A percentile compares a stretch with the other conserved stretches of the same genome.
phyloP scores from a whole-genome alignment of 352 stramenopile species.

The Phytopythium cucurbitacearum region DNA sequence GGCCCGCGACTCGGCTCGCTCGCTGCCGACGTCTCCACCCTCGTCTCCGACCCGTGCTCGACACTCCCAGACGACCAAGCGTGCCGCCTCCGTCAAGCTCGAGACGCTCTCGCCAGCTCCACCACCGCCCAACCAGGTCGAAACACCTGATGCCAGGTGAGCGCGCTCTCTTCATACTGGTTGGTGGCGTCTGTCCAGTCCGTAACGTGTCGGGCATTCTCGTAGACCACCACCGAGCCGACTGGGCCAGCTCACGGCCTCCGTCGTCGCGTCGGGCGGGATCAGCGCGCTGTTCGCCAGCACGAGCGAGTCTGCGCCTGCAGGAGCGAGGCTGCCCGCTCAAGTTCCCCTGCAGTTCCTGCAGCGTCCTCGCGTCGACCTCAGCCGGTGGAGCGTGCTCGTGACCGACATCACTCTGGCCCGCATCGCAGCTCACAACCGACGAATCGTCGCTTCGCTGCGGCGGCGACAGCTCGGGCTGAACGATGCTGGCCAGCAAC shows the following conservation, averaged over 20 bases:
- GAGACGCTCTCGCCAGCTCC: not conserved
- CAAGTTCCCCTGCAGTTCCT: slow-evolving; percentile 67
- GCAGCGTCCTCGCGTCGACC: slow-evolving; percentile 38
- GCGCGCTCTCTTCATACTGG: no score
- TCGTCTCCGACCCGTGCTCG: no score
- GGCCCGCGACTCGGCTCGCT: not conserved
- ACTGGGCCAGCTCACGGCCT: slow-evolving; percentile 9
- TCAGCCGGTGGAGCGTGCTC: slow-evolving; percentile 67
- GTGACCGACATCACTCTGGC: slow-evolving; percentile 59
- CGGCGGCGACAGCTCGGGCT: slow-evolving; percentile 2
- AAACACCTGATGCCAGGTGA: no score
- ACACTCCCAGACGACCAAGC: no score
- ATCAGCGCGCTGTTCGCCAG: slow-evolving; percentile 7
- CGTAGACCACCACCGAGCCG: slow-evolving; percentile 15
- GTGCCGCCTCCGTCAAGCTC: not conserved
- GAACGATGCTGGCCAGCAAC: slow-evolving; percentile 6
- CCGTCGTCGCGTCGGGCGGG: slow-evolving; percentile 8
- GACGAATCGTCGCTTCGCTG: slow-evolving; percentile 23
- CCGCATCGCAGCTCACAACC: slow-evolving; percentile 61
- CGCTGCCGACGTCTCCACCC: not conserved
- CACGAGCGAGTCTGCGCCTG: not conserved
- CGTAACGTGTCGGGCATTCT: no score
- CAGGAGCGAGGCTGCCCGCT: slow-evolving; percentile 5
- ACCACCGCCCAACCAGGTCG: slow-evolving; percentile 2
- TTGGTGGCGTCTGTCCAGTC: no score